These are phyloP conservation scores for Mycocentrospora acerina DNA, from an alignment of 2,329 filamentous ascomycete genomes.

Conservation along the genomic window DNA sequence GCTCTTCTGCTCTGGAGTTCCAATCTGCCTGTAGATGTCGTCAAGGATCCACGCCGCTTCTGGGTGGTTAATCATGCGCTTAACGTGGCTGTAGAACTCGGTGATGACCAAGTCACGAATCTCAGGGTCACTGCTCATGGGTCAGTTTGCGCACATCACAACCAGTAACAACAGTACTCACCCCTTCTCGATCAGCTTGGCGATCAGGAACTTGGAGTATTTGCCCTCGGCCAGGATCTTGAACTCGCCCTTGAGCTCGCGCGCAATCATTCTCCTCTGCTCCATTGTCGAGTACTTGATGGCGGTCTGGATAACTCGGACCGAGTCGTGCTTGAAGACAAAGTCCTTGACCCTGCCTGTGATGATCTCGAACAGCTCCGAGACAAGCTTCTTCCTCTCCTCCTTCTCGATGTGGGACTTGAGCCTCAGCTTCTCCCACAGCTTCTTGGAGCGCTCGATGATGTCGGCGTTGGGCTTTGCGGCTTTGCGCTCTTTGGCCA, in stretches of 20 bases:
- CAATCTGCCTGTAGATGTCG: slow-evolving; percentile 89
- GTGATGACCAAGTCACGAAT: slow-evolving; percentile 86
- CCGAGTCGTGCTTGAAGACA: slow-evolving; percentile 96
- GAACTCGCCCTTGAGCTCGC: slow-evolving; percentile 83
- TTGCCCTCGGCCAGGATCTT: slow-evolving; percentile 85
- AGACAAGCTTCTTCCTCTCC: slow-evolving; percentile 80
- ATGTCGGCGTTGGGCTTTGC: slow-evolving; percentile 91
- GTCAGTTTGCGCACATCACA: slow-evolving; percentile 10
- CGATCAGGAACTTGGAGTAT: slow-evolving; percentile 96
- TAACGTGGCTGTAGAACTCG: slow-evolving; percentile 93
- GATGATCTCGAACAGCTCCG: slow-evolving; percentile 88
- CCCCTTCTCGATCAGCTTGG: slow-evolving; percentile 89
- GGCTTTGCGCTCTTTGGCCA: slow-evolving; percentile 85
- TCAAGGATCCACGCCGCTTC: slow-evolving; percentile 98
- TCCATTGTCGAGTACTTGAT: slow-evolving; percentile 90
- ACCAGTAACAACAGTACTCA: slow-evolving; percentile 17
- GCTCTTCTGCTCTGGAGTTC: slow-evolving; percentile 82
- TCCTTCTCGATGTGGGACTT: slow-evolving; percentile 92
- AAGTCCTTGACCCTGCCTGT: slow-evolving; percentile 91
- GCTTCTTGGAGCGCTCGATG: slow-evolving; percentile 86
- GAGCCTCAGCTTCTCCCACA: slow-evolving; percentile 90
- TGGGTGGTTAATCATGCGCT: slow-evolving; percentile 90
- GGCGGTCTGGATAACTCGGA: slow-evolving; percentile 94
- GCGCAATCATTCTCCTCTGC: slow-evolving; percentile 82
- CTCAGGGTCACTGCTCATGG: slow-evolving; percentile 65